phyloP scores from a whole-genome alignment of 202 grass and related monocot genomes.

The Miscanthus sacchariflorus region DNA sequence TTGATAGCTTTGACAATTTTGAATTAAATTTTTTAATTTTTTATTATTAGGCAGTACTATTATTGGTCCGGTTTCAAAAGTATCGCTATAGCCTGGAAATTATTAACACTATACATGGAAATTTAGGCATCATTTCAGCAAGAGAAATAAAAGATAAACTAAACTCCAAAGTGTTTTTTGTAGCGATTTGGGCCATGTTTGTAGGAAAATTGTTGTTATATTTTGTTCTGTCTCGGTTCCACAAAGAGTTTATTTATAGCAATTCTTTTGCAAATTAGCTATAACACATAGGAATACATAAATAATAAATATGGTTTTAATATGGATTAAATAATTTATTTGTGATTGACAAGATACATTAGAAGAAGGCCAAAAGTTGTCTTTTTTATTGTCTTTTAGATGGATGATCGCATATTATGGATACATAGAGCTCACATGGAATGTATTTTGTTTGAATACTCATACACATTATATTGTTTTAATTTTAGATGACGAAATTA shows the following conservation, averaged over 20 bases:
- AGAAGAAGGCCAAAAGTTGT: not conserved
- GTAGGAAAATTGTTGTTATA: not conserved
- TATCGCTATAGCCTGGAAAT: not conserved
- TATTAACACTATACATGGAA: not conserved
- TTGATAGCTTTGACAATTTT: not conserved
- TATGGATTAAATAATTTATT: not conserved
- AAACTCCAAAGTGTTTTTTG: not conserved
- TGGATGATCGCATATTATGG: too few relatives aligned
- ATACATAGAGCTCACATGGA: not conserved
- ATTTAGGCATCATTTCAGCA: not conserved
- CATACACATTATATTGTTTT: not conserved
- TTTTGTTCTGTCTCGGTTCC: not conserved
- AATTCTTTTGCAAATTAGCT: not conserved
- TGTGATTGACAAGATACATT: not conserved
- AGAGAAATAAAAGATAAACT: not conserved
- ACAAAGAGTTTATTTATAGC: not conserved
- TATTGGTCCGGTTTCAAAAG: not conserved
- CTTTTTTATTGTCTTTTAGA: not conserved
- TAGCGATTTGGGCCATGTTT: too few relatives aligned
- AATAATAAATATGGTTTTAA: not conserved
- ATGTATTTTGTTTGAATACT: not conserved
- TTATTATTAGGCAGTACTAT: not conserved
- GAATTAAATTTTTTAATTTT: not conserved
- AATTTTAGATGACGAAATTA: not conserved
- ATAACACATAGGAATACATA: not conserved